Conservation (phyloP, 345 rosid species). For the Nasturtium officinale region DNA sequence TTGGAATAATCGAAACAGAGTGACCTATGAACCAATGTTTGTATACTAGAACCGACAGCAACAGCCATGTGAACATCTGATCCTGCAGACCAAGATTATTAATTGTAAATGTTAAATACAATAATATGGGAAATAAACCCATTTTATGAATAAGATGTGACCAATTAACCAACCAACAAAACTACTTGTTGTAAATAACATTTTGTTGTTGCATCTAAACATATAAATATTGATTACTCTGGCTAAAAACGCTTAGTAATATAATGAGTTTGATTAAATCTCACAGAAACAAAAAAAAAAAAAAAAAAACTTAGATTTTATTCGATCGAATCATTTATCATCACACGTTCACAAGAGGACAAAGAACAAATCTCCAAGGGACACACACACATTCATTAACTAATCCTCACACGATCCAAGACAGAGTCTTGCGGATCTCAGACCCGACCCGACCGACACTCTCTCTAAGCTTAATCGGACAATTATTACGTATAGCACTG, state of each 20-base stretch:
- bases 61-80: background rate
- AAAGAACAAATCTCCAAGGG: slow-evolving; percentile 20
- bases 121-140: too few species aligned
- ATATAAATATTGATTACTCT: too few species aligned
- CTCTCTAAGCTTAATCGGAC: slow-evolving; percentile 37
- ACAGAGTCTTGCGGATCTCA: slow-evolving; percentile 42
- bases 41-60: background rate
- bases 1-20: background rate
- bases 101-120: too few species aligned
- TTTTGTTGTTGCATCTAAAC: too few species aligned
- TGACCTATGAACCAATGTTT: background rate
- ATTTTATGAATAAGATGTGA: too few species aligned
- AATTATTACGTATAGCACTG: slow-evolving; percentile 55
- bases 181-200: too few species aligned
- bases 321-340: slow-evolving; percentile 15
- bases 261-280: background rate
- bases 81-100: background rate
- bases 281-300: background rate
- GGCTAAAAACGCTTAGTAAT: too few species aligned
- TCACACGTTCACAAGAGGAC: slow-evolving; percentile 34
- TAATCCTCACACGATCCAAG: slow-evolving; percentile 41
- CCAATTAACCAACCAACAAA: too few species aligned
- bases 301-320: slow-evolving; percentile 1
- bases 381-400: slow-evolving; percentile 7
- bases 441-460: slow-evolving; percentile 34